Evolutionary conservation across 257 asterid genomes (phyloP), one percentile per base, ranked within the genome.

Genomic region (Eucommia ulmoides): DNA sequence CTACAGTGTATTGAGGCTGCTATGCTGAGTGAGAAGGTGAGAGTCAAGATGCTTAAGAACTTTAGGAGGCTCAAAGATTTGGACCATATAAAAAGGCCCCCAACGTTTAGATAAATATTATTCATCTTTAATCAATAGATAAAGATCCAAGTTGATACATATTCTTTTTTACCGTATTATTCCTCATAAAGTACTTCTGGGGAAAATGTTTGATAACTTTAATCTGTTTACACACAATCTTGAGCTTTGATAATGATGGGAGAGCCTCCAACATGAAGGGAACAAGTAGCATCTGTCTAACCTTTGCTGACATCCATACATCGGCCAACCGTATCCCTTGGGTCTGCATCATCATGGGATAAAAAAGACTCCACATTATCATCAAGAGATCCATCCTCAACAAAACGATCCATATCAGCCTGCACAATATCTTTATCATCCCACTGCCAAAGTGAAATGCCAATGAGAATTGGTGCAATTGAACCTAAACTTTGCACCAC

Each of bases 391-490:
- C 74, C 94, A 67, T 88, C 97, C 51, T 85, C 97, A 75, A 82
- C 97, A 63, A 85, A 89, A 57, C 91, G 94, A 60, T 89, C 94
- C 88, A 89, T 84, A 49, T 85, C 97, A 78, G 94, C 77, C 79
- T 78, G 96, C 68, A 67, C 87, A 54, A 82, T 78, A 73, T 89
- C 96, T 61, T 89, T 89, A 65, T 80, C 97, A 59, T 85, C 97
- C 97, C 97, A 89, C 97, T 89, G 88, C 61, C 65, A 58, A 67
- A 52, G 62, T 41, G 20, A 57, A 38, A 70, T 48, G 23, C 22
- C 49, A 45, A 72, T 56, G 73, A 54, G 64, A 68, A 56, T 29
- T 33, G 58, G 22, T 19, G n/a, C 41, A 41, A 61, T 24, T 23
- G 24, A 52, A 52, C 41, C 24, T 8, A 44, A 55, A 22, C 23